A percentile compares a stretch with the other conserved stretches of the same genome.
Evolutionary conservation across 371 early-diverging fungal species (phyloP).

Genomic region (Mortierella sp.): DNA sequence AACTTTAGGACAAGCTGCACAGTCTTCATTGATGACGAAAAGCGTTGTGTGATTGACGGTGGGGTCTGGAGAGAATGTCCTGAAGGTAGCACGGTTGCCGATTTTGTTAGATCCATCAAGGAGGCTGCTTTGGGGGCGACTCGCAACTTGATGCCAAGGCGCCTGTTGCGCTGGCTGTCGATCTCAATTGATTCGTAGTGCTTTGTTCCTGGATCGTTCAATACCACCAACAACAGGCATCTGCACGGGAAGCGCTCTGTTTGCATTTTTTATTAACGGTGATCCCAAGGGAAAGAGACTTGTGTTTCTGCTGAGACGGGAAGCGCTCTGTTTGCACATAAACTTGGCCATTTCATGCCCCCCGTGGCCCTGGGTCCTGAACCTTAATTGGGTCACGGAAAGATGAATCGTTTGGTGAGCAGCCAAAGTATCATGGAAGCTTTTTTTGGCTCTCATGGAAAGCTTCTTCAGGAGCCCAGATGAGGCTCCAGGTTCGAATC

Average conservation of each 20-base stretch:
- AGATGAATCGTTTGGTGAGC: background rate
- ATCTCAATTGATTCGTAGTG: background rate
- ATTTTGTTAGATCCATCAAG: conserved; percentile 53
- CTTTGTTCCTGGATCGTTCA: background rate
- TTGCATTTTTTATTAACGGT: no score
- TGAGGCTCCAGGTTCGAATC: conserved; percentile 20
- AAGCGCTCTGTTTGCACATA: no score
- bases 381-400: no score
- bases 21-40: conserved; percentile 57
- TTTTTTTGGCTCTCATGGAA: conserved; percentile 6
- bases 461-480: background rate
- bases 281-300: no score
- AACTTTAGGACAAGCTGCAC: conserved; percentile 63
- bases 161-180: conserved; percentile 5
- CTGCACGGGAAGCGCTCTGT: no score
- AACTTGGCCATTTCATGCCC: no score
- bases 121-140: conserved; percentile 28
- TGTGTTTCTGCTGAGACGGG: no score
- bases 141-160: background rate
- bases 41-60: conserved; percentile 62
- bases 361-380: no score
- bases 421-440: background rate
- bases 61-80: conserved; percentile 57
- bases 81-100: conserved; percentile 36
- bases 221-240: no score